phyloP scores from a whole-genome alignment of 169 alveolate genomes.

The Plasmodium gaboni region DNA sequence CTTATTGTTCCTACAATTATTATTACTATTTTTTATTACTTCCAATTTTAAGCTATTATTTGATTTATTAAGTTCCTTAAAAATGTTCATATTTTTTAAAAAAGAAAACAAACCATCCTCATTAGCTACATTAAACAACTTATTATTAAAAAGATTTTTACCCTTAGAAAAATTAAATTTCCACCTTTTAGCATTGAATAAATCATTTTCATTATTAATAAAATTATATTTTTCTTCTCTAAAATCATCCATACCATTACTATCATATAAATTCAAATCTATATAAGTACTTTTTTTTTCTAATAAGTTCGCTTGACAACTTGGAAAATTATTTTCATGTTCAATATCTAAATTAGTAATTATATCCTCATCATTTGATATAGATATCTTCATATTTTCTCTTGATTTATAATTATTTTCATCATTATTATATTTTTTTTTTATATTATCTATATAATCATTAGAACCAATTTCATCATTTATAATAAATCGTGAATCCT shows the following conservation, averaged over 20 bases:
- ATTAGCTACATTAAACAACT: conserved; percentile 24
- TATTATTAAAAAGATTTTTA: conserved; percentile 17
- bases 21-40: background rate
- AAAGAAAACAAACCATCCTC: conserved; percentile 33
- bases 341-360: background rate
- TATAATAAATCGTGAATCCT: background rate
- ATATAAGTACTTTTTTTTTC: conserved; percentile 14
- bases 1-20: background rate
- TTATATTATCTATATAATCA: background rate
- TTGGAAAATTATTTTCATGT: background rate
- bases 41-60: background rate
- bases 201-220: conserved; percentile 47
- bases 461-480: background rate
- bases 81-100: conserved; percentile 40
- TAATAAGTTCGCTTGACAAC: conserved; percentile 3
- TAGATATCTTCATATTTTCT: background rate
- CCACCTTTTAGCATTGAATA: conserved; percentile 18
- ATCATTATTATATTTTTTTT: background rate
- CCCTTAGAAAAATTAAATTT: conserved; percentile 34
- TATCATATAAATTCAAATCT: conserved; percentile 7
- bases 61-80: conserved; percentile 11
- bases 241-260: background rate
- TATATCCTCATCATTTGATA: background rate
- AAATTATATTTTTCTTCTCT: conserved; percentile 10
- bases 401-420: background rate